A percentile compares a stretch with the other conserved stretches of the same genome.
Evolutionary conservation across 2,329 filamentous ascomycete species (phyloP).

Genomic region (Thielaviopsis euricoi): DNA sequence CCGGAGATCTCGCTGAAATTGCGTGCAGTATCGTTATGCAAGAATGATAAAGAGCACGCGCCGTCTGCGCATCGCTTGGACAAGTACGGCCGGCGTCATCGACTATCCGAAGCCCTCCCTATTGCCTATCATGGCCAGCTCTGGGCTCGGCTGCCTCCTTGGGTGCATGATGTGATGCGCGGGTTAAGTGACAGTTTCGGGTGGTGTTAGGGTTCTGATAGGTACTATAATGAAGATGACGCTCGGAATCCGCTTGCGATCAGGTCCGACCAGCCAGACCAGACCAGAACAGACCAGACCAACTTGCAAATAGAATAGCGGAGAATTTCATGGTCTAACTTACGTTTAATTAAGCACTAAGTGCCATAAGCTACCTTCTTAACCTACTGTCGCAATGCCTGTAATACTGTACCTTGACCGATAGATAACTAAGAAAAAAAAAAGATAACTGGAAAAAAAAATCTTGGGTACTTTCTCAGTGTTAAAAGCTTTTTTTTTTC

Average conservation of each 20-base stretch:
- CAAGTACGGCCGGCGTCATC: not conserved
- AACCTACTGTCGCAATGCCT: not conserved
- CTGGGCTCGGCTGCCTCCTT: not conserved
- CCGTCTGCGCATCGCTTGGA: not conserved
- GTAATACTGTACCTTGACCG: not conserved
- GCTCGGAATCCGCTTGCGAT: not conserved
- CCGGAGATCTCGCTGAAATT: not conserved
- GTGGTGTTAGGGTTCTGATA: not conserved
- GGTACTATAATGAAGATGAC: not conserved
- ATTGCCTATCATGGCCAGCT: not conserved
- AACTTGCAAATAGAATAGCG: slow-evolving; percentile 1
- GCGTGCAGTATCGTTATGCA: not conserved
- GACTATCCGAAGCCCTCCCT: not conserved
- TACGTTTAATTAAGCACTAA: not conserved
- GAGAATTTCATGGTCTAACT: slow-evolving; percentile 4
- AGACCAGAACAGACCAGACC: too few relatives aligned
- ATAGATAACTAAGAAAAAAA: not conserved
- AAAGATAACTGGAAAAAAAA: not conserved
- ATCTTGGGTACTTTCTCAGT: not conserved
- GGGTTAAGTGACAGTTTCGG: not conserved
- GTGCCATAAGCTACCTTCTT: not conserved
- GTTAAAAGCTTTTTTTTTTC: not conserved
- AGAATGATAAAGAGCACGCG: not conserved
- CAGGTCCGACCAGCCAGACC: not conserved
- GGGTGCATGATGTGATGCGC: not conserved